Evolutionary conservation across 1,284 basidiomycete genomes (phyloP).

Genomic region (Nidula niveotomentosa): DNA sequence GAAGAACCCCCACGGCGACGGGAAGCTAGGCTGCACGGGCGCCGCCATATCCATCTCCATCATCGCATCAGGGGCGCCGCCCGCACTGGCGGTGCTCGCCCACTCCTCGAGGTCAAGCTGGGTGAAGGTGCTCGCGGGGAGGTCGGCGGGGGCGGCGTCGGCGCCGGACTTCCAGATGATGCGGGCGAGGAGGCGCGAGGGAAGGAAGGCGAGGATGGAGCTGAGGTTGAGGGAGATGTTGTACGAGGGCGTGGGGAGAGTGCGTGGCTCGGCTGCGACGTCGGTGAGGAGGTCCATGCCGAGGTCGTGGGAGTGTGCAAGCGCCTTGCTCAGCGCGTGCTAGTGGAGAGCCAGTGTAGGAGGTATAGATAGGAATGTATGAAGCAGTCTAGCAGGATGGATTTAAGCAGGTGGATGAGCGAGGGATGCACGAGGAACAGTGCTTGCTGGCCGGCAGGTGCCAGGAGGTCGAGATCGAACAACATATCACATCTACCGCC

Average conservation of each 20-base stretch:
- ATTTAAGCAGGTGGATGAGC: too few relatives aligned
- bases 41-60: not conserved
- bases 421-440: too few relatives aligned
- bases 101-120: not conserved
- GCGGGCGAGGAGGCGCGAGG: constrained; percentile 41
- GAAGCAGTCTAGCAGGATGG: too few relatives aligned
- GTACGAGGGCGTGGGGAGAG: constrained; percentile 15
- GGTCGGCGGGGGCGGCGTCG: constrained; percentile 5
- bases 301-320: too few relatives aligned
- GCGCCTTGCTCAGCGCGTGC: too few relatives aligned
- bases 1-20: constrained; percentile 67
- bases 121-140: constrained; percentile 7
- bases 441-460: too few relatives aligned
- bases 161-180: constrained; percentile 18
- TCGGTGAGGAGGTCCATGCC: not conserved
- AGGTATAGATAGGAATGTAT: too few relatives aligned
- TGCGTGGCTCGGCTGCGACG: constrained; percentile 1
- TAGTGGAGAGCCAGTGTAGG: too few relatives aligned
- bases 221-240: constrained; percentile 37
- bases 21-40: constrained; percentile 28
- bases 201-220: constrained; percentile 36
- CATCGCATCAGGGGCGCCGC: not conserved
- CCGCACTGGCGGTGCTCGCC: constrained; percentile 5
- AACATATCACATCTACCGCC: too few relatives aligned
- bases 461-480: too few relatives aligned